Evolutionary conservation across 352 stramenopile genomes (phyloP).

Genomic region (Globisporangium paddicum): DNA sequence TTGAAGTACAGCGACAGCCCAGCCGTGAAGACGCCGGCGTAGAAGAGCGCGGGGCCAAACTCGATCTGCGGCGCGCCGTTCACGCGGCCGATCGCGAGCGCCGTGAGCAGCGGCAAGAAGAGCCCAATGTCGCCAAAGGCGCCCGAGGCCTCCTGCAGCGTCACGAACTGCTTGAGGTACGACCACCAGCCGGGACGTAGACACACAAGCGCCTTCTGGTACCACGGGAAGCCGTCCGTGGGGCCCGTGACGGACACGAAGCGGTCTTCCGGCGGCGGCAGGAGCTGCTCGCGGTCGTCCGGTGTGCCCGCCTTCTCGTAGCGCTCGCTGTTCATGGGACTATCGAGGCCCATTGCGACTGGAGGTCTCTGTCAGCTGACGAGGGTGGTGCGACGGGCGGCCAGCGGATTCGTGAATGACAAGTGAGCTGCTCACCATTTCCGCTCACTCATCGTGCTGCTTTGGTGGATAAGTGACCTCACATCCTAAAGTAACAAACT

Average conservation of each 20-base stretch:
- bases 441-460: background rate
- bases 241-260: constrained; percentile 43
- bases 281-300: constrained; percentile 28
- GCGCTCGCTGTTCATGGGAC: constrained; percentile 13
- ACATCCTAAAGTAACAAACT: too few relatives aligned
- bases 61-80: constrained; percentile 70
- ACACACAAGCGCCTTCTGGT: constrained; percentile 54
- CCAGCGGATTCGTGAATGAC: constrained; percentile 2
- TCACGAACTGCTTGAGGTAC: constrained; percentile 67
- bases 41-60: constrained; percentile 90
- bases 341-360: constrained; percentile 13
- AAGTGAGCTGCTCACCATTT: background rate
- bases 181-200: constrained; percentile 44
- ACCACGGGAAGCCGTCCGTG: constrained; percentile 34
- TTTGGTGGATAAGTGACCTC: too few relatives aligned
- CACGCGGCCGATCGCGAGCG: constrained; percentile 75
- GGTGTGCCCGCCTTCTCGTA: constrained; percentile 9
- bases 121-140: constrained; percentile 93
- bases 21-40: constrained; percentile 86
- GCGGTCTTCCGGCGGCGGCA: constrained; percentile 14
- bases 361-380: background rate
- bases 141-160: constrained; percentile 80
- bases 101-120: constrained; percentile 92
- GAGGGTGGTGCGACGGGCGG: background rate
- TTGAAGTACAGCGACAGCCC: constrained; percentile 85